Base-by-base conservation (phyloP, 805 yeast species). In the Monosporozyma unispora region DNA sequence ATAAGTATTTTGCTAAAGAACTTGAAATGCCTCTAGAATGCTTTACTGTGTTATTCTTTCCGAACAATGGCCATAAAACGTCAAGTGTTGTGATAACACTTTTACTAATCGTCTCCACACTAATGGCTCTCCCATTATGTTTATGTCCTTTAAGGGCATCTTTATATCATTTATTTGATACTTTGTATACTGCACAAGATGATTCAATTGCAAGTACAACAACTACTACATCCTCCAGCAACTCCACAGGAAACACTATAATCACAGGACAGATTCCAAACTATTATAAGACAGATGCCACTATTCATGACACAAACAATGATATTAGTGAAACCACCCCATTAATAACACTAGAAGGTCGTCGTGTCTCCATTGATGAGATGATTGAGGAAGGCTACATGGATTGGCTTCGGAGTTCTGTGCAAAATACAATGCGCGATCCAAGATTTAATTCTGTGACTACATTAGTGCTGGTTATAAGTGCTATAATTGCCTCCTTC, bases 401-500 rank as follows among this genome's bases (percentile, higher is more conserved):
- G 2, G 46, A 40, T 7, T 43, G 25, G 46, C 33, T 43, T 35
- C 38, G 38, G 21, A 54, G 53, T 22, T 50, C 46, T 14, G 47
- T 27, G 3, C 28, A 42, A 10, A 44, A 29, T 23, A 27, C 68
- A 57, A 50, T 65, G 9, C 54, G 53, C 31, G 65, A 64, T 1
- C 60, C 55, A 14, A 68, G 72, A 43, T 83, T 80, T 60, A 64
- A 72, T 46, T 48, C 68, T 2, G 67, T 82, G 44, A 79, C 87
- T 0, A 50, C 76, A 0, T 31, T 65, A 0, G 67, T 84, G 38
- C 66, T 80, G 3, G 2, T 71, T 0, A 52, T 63, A 6, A 7
- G 38, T 3, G 72, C 82, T 1, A 84, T 82, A 58, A 50, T 72
- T 0, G 64, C 79, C 11, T 87, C 93, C 0, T 62, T 80, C 1